Evolutionary conservation across 2,329 filamentous ascomycete genomes (phyloP).

Genomic region (Fusarium nisikadoi): DNA sequence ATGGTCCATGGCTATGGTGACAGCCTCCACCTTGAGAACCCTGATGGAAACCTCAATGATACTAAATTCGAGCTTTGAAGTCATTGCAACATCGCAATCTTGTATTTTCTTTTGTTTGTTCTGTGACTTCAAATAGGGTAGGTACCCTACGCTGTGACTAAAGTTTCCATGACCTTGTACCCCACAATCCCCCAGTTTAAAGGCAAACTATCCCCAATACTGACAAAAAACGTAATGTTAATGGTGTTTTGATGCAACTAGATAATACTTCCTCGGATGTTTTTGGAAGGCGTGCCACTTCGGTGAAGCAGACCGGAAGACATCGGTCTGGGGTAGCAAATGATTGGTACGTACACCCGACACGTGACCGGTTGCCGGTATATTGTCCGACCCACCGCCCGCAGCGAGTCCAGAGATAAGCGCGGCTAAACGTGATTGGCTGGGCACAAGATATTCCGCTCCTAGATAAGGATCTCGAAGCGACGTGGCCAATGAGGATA

Average conservation of each 20-base stretch:
- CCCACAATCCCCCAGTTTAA: background rate
- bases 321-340: slow-evolving; percentile 18
- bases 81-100: background rate
- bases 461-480: slow-evolving; percentile 10
- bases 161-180: slow-evolving; percentile 1
- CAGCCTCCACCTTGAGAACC: background rate
- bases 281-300: slow-evolving; percentile 30
- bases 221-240: slow-evolving; percentile 13
- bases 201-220: background rate
- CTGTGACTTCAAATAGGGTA: slow-evolving; percentile 3
- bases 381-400: slow-evolving; percentile 25
- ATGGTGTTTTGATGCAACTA: slow-evolving; percentile 19
- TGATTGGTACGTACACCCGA: slow-evolving; percentile 11
- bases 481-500: slow-evolving; percentile 14
- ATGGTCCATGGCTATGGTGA: background rate
- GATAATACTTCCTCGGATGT: slow-evolving; percentile 17
- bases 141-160: slow-evolving; percentile 7
- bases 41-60: background rate
- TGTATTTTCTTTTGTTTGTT: background rate
- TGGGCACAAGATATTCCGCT: slow-evolving; percentile 22
- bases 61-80: background rate
- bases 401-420: slow-evolving; percentile 10
- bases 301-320: slow-evolving; percentile 16
- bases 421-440: background rate
- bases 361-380: slow-evolving; percentile 32